Evolutionary conservation across 2,329 filamentous ascomycete species (phyloP), one percentile per base, ranked within the genome.

Genomic region (Volutella citrinella): DNA sequence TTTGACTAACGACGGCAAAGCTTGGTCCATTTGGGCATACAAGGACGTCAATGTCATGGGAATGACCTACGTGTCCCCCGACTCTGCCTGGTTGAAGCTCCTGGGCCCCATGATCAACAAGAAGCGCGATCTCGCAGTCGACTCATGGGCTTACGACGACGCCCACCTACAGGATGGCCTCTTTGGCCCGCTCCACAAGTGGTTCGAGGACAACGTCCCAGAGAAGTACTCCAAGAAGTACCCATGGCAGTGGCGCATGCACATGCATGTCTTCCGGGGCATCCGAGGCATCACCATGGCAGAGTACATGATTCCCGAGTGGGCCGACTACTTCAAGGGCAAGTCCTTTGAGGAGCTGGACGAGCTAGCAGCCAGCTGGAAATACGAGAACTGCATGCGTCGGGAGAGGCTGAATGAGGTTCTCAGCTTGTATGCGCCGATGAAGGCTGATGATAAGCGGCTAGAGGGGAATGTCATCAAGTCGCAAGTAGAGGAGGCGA

Each of bases 1-100:
- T n/a, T n/a, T n/a, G n/a, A n/a, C n/a, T n/a, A n/a, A n/a, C n/a
- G n/a, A n/a, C n/a, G n/a, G n/a, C n/a, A n/a, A n/a, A 63, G 36
- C 72, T 27, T 81, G 76, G 78, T 70, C 60, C 11, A 81, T 81
- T 43, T 78, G 74, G 73, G 55, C 71, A 1, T 77, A 75, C 54
- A 78, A 77, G 50, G 72, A 78, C 42, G 67, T 77, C 34, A 70
- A 72, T 1, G 60, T 70, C 15, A 70, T 75, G 57, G 74, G 72
- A 4, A 75, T 78, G 70, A 62, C 72, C 0, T 66, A 73, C 34
- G 61, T 69, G 1, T 57, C 58, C 12, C 65, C 67, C 0, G 51
- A 68, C 10, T 68, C 64, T 10, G 46, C 60, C 9, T 77, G 72
- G 59, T 70, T 74, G 46, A 64, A 63, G 19, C 64, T 68, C 0